Evolutionary conservation across 2,329 filamentous ascomycete species (phyloP), one percentile per base, ranked within the genome.

Genomic region (Aaosphaeria pasadenensis): DNA sequence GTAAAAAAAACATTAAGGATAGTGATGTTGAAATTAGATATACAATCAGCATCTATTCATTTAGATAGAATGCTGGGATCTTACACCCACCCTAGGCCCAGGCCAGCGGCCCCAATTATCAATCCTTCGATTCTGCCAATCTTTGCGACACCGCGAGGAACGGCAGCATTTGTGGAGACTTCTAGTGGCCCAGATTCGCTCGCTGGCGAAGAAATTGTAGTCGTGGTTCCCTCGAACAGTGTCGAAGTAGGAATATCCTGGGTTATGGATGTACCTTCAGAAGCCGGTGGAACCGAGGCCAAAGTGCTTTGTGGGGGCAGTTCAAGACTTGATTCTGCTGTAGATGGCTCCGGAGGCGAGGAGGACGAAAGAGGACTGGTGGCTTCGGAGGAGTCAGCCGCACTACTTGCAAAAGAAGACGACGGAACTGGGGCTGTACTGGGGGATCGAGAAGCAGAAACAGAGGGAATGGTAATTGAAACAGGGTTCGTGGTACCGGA

Each of bases 81-180:
- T 49, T 49, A 63, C 33, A 64, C 46, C 28, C 61, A 50, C 1
- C 59, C 60, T 6, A 63, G 24, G 3, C 61, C 61, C 28, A 64
- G 6, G 11, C 58, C 61, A 5, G 58, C 60, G 11, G 59, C 60
- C 17, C 62, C 60, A 41, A 64, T 43, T 2, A 63, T 35, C 45
- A 57, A 54, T 1, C 58, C 57, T 7, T 55, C 59, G 4, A 59
- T 13, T 6, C 49, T 48, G 17, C 50, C 52, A 41, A 57, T 50
- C 11, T 31, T 41, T 7, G 60, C 45, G 7, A 53, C 44, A 7
- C 50, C 54, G 7, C 51, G 54, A 4, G 51, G 54, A 9, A 47
- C 42, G 0, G 51, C 56, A 3, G 56, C 62, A 7, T 53, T 60
- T 11, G 50, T 58, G 17, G 57, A 56, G 24, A 52, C 57, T 30